Evolutionary conservation across 2,329 filamentous ascomycete species (phyloP).

Genomic region (Pseudogymnoascus sp.): DNA sequence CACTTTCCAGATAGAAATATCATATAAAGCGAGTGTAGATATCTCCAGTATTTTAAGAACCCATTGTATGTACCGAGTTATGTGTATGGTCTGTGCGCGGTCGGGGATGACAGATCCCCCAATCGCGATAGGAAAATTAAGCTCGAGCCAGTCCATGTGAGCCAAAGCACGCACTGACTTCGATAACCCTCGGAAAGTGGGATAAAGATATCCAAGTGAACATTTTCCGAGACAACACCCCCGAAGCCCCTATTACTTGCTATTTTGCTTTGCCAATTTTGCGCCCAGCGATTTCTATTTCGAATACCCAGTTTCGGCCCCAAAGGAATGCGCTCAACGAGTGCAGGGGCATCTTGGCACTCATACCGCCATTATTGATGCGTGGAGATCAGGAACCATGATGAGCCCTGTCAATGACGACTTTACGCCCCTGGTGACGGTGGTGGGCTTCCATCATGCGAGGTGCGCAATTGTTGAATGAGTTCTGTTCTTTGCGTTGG

Average conservation of each 20-base stretch:
- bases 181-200: conserved; percentile 8
- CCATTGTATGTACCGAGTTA: not conserved
- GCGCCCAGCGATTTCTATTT: not conserved
- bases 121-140: conserved; percentile 13
- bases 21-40: conserved; percentile 2
- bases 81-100: not conserved
- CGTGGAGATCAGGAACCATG: conserved; percentile 9
- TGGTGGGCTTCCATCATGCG: conserved; percentile 81
- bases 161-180: conserved; percentile 10
- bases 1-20: not conserved
- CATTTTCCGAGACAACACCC: conserved; percentile 5
- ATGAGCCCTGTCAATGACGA: conserved; percentile 28
- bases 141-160: conserved; percentile 5
- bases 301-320: not conserved
- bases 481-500: conserved; percentile 12
- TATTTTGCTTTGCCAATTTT: not conserved
- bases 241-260: not conserved
- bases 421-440: conserved; percentile 66
- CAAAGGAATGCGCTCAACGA: conserved; percentile 9
- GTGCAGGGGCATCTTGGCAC: conserved; percentile 4
- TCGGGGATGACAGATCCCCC: not conserved
- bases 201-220: conserved; percentile 6
- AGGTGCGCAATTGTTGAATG: conserved; percentile 33
- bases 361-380: conserved; percentile 11
- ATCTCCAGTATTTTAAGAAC: not conserved